A percentile compares a stretch with the other conserved stretches of the same genome.
Evolutionary conservation across 495 filamentous ascomycete species (phyloP).

Genomic region (Aspergillus taichungensis): DNA sequence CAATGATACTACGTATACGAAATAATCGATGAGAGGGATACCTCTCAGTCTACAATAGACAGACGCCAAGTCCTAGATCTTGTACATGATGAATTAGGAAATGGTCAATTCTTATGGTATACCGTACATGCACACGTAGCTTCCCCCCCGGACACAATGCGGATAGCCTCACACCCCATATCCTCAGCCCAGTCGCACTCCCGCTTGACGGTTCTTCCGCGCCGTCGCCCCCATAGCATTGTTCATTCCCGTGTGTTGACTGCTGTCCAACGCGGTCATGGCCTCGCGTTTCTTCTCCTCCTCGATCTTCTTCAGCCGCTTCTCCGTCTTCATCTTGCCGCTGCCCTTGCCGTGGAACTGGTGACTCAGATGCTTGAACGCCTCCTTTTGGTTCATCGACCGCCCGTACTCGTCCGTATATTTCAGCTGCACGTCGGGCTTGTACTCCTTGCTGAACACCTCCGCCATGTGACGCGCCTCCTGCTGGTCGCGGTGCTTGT

Average conservation of each 20-base stretch:
- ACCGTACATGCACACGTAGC: neutral
- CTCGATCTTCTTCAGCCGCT: slow-evolving; percentile 91
- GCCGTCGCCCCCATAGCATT: slow-evolving; percentile 62
- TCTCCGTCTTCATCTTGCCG: slow-evolving; percentile 97
- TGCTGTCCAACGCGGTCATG: slow-evolving; percentile 72
- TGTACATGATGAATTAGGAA: too few species aligned
- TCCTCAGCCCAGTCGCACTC: slow-evolving; percentile 67
- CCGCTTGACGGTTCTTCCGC: slow-evolving; percentile 81
- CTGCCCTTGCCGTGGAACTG: slow-evolving; percentile 97
- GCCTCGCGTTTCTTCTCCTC: slow-evolving; percentile 82
- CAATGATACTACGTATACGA: too few species aligned
- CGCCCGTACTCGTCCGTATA: slow-evolving; percentile 86
- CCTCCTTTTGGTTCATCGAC: slow-evolving; percentile 83
- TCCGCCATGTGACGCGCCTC: slow-evolving; percentile 73
- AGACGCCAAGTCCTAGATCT: too few species aligned
- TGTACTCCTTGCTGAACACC: slow-evolving; percentile 78
- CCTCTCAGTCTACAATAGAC: neutral
- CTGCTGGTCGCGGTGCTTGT: slow-evolving; percentile 73
- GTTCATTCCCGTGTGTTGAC: slow-evolving; percentile 74
- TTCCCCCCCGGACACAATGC: slow-evolving; percentile 1
- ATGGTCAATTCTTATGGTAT: too few species aligned
- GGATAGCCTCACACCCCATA: neutral
- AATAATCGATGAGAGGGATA: neutral
- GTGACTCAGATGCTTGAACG: slow-evolving; percentile 89
- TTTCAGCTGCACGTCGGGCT: slow-evolving; percentile 78